Evolutionary conservation across 169 alveolate genomes (phyloP), one percentile per base, ranked within the genome.

Genomic region (Plasmodium relictum): DNA sequence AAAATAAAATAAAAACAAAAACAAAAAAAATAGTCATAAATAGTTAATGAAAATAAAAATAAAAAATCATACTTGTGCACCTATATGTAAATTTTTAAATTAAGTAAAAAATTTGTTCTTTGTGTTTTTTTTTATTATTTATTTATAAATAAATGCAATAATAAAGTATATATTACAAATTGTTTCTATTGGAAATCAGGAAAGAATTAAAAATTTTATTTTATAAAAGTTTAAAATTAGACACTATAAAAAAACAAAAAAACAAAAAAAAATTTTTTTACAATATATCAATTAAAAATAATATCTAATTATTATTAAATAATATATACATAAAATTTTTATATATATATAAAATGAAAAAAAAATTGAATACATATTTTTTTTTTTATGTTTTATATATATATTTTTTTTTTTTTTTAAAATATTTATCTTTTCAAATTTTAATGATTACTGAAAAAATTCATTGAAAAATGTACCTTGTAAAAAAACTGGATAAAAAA

Each of bases 121-220:
- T 6, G 52, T 6, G 6, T 44, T 44, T 48, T 48, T 48, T 48
- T 48, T 4, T 48, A 2, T 48, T 48, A 14, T 48, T 48, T 1
- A 14, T 48, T 48, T 48, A 48, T 14, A 9, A 48, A 6, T 4
- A 48, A 2, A 48, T 14, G 58, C 5, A 48, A 48, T 48, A 48
- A 37, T 6, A 59, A 59, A 18, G 8, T 59, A 59, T 59, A 37
- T 59, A 26, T 18, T 52, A 72, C 44, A 54, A 9, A 22, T 56
- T 39, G 71, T 44, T 54, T 72, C 54, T 72, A 72, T 41, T 54
- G 9, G 42, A 50, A 72, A 52, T 54, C 71, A 56, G 56, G 86
- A 72, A 72, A 72, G 22, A 72, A 72, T 54, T 72, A 54, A 72
- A 52, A 54, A 18, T 16, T 59, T 26, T n/a, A 22, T 20, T 59